Conservation (phyloP, 805 yeast species). For the Monosporozyma servazzii region DNA sequence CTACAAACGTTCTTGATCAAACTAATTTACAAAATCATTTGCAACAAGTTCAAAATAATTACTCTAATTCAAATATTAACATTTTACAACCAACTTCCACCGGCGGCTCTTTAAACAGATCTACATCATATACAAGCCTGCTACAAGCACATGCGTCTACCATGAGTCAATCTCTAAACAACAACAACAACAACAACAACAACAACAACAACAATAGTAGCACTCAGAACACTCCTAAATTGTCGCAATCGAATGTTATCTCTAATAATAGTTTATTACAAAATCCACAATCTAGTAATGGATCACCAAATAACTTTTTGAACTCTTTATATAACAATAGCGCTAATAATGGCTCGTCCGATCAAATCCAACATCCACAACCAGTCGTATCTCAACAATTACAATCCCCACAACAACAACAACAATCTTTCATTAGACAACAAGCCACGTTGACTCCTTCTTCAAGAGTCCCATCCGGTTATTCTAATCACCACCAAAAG, state of each 20-base stretch:
- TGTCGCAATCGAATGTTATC: not conserved
- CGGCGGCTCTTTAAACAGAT: constrained; percentile 30
- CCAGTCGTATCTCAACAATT: constrained; percentile 5
- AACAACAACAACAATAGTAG: constrained; percentile 14
- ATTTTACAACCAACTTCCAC: constrained; percentile 28
- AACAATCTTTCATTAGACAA: constrained; percentile 24
- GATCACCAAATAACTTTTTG: not conserved
- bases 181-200: constrained; percentile 7
- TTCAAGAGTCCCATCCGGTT: constrained; percentile 30
- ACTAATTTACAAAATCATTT: constrained; percentile 27
- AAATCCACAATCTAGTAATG: not conserved
- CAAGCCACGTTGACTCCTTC: constrained; percentile 25
- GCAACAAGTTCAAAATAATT: constrained; percentile 22
- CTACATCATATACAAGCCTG: constrained; percentile 29
- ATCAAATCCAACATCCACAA: constrained; percentile 3
- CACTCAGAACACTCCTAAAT: not conserved
- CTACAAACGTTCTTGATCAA: constrained; percentile 13
- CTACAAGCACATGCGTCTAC: constrained; percentile 31
- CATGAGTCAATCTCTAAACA: constrained; percentile 5
- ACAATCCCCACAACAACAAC: constrained; percentile 18
- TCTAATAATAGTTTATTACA: not conserved
- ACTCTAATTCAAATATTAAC: not conserved
- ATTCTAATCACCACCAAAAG: constrained; percentile 18
- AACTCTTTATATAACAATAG: not conserved
- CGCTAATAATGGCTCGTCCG: not conserved